Conservation (phyloP, 371 early-diverging fungal genomes). For the Zopfochytrium polystomum region DNA sequence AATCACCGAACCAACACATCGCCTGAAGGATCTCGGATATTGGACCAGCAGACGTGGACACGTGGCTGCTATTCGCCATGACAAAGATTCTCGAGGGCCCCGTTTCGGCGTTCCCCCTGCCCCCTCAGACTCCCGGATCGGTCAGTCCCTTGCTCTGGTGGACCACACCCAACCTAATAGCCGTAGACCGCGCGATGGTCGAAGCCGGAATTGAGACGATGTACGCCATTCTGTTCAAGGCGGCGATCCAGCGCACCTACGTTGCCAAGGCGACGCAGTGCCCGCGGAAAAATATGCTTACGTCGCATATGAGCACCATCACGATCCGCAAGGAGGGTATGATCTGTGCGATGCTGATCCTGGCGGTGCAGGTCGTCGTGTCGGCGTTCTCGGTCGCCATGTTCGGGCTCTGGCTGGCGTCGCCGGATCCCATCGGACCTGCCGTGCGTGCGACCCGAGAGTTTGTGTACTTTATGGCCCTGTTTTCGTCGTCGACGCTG, state of each 20-base stretch:
- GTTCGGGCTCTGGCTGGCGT: slow-evolving; percentile 5
- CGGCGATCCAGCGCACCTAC: slow-evolving; percentile 32
- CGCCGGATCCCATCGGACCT: slow-evolving; percentile 15
- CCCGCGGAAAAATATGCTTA: slow-evolving; percentile 7
- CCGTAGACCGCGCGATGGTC: slow-evolving; percentile 20
- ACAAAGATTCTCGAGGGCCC: slow-evolving; percentile 7
- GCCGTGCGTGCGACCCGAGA: slow-evolving; percentile 17
- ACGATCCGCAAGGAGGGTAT: not conserved
- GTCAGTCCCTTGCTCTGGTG: slow-evolving; percentile 30
- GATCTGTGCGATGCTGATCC: slow-evolving; percentile 1
- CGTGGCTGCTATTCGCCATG: slow-evolving; percentile 14
- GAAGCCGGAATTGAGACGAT: slow-evolving; percentile 32
- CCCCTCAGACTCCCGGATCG: slow-evolving; percentile 27
- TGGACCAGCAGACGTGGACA: not conserved
- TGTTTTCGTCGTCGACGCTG: slow-evolving; percentile 3
- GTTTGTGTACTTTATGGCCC: slow-evolving; percentile 18
- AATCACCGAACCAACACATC: too few species aligned
- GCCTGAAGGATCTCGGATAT: not conserved
- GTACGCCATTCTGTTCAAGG: slow-evolving; percentile 24
- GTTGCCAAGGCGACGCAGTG: slow-evolving; percentile 19
- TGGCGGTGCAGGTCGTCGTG: slow-evolving; percentile 1
- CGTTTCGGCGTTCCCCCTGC: slow-evolving; percentile 1
- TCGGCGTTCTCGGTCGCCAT: slow-evolving; percentile 5
- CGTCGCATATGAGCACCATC: slow-evolving; percentile 5
- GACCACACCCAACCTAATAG: slow-evolving; percentile 24